Evolutionary conservation across 148 eudicot species (phyloP), one percentile per base, ranked within the genome.

Genomic region (Camellia lanceoleosa): DNA sequence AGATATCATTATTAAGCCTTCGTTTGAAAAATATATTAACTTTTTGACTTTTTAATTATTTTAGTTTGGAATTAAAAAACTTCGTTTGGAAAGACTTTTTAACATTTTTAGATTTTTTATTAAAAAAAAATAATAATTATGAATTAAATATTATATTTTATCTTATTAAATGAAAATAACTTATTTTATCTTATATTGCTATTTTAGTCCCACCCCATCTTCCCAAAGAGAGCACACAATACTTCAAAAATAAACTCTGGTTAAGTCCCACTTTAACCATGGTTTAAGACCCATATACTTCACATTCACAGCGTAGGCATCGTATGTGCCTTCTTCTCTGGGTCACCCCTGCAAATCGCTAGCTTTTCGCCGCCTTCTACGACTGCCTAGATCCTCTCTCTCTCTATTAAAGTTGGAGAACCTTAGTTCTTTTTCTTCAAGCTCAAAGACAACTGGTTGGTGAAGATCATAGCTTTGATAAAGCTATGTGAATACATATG

Each of bases 351-450:
- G 19, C 84, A 77, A 73, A 20, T 69, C 68, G 70, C 88, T 73
- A 84, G 69, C 73, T 82, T 87, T 85, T 81, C 80, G 76, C 84
- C 84, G 81, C 75, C 86, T 80, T 78, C 81, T 82, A 63, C 84
- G 61, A 63, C 47, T 71, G 0, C 49, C 56, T 49, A n/a, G n/a
- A 76, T 5, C 3, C 52, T 18, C 23, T 43, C 44, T 0, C 55
- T 30, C 44, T 30, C 7, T 4, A n/a, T 11, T 64, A n/a, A 68
- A 59, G 42, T 55, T 59, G 82, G 82, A 72, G 79, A 68, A 60
- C 41, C 51, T 46, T 13, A 71, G 66, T 62, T 38, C 3, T 73
- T 52, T 66, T 51, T 15, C 47, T 47, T 82, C 30, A 58, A 84
- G 83, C 83, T 77, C 83, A 71, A 81, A 81, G 51, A 54, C 65